These are phyloP conservation scores for Russula sp. DNA, from an alignment of 768 basidiomycete species.

Conservation along the genomic window DNA sequence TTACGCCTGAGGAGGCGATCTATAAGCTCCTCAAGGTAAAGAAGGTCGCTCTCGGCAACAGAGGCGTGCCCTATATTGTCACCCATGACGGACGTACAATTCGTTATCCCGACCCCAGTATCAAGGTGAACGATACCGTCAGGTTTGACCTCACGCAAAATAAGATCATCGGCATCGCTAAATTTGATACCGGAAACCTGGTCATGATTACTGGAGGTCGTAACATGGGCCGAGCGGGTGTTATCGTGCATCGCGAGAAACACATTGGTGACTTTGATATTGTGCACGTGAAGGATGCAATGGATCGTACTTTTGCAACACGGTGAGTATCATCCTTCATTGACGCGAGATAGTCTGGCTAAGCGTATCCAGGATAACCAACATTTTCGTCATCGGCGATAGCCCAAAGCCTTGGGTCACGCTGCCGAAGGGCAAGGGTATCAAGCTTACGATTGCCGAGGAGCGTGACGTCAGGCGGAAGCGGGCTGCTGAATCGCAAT, in stretches of 20 bases:
- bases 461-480: conserved; percentile 92
- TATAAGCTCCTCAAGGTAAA: conserved; percentile 97
- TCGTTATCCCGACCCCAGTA: conserved; percentile 95
- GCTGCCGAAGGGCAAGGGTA: conserved; percentile 95
- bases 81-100: conserved; percentile 99
- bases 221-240: conserved; percentile 98
- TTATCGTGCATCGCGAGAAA: conserved; percentile 95
- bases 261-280: conserved; percentile 99
- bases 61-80: conserved; percentile 95
- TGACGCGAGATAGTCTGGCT: background rate
- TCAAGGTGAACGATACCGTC: conserved; percentile 96
- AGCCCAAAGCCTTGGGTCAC: conserved; percentile 96
- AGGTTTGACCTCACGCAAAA: conserved; percentile 94
- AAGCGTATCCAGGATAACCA: conserved; percentile 63
- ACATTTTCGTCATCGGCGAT: conserved; percentile 98
- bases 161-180: conserved; percentile 90
- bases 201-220: conserved; percentile 98
- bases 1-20: conserved; percentile 93
- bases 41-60: conserved; percentile 85
- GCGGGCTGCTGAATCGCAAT: conserved; percentile 65
- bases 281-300: conserved; percentile 92
- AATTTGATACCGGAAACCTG: conserved; percentile 97
- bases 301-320: conserved; percentile 96
- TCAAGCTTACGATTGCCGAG: conserved; percentile 95
- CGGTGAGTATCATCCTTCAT: conserved; percentile 56